A percentile compares a stretch with the other conserved stretches of the same genome.
phyloP scores from a whole-genome alignment of 768 basidiomycete genomes.

The Suillus plorans region DNA sequence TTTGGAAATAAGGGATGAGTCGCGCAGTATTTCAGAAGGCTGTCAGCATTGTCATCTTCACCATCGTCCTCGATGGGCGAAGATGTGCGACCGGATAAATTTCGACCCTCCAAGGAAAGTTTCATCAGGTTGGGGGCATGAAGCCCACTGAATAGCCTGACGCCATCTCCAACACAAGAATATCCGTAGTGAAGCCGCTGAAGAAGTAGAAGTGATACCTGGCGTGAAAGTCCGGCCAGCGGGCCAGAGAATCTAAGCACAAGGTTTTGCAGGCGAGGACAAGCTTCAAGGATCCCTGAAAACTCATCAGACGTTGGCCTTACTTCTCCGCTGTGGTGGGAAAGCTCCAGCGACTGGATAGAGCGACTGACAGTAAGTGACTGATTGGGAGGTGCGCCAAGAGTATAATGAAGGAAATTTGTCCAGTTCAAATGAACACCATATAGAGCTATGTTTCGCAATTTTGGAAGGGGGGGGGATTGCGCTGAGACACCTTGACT shows the following conservation, averaged over 20 bases:
- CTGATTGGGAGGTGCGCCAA: not conserved
- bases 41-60: constrained; percentile 37
- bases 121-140: constrained; percentile 38
- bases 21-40: constrained; percentile 29
- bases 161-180: constrained; percentile 37
- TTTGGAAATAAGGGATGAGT: constrained; percentile 36
- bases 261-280: constrained; percentile 41
- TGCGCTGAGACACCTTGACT: too few species aligned
- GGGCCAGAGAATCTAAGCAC: constrained; percentile 50
- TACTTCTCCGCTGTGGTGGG: constrained; percentile 50
- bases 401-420: constrained; percentile 33
- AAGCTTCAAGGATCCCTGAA: constrained; percentile 39
- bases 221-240: not conserved
- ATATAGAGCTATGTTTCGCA: constrained; percentile 47
- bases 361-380: constrained; percentile 4
- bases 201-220: constrained; percentile 38
- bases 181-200: constrained; percentile 44
- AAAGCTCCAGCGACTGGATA: constrained; percentile 43
- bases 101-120: constrained; percentile 46
- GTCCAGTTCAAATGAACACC: constrained; percentile 63
- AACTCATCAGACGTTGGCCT: constrained; percentile 49
- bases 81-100: constrained; percentile 26
- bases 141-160: constrained; percentile 39
- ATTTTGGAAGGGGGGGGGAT: constrained; percentile 32
- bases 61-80: constrained; percentile 28